phyloP scores from a whole-genome alignment of 2,329 filamentous ascomycete species.

The Hortaea sp. region DNA sequence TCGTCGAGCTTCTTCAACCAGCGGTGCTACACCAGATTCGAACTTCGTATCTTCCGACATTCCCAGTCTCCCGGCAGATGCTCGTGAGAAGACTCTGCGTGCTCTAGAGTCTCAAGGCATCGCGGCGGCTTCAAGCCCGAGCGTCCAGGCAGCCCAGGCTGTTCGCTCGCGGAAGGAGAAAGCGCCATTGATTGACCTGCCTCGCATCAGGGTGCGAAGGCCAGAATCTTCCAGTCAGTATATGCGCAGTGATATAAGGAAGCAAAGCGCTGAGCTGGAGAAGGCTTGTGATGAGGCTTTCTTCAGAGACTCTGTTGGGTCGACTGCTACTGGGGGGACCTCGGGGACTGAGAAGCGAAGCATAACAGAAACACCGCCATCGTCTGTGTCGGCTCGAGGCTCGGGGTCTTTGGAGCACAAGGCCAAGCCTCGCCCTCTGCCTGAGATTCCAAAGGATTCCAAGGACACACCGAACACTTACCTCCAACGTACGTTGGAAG shows the following conservation, averaged over 20 bases:
- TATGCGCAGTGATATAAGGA: constrained; percentile 68
- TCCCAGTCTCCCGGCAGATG: constrained; percentile 15
- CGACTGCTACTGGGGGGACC: constrained; percentile 35
- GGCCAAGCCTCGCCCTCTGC: constrained; percentile 31
- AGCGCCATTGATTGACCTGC: constrained; percentile 15
- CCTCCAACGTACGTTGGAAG: constrained; percentile 45
- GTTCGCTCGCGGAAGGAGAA: constrained; percentile 28
- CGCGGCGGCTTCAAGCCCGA: constrained; percentile 21
- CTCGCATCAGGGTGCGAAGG: constrained; percentile 27
- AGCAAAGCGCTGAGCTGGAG: constrained; percentile 75
- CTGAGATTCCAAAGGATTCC: constrained; percentile 35
- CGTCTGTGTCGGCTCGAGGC: constrained; percentile 31
- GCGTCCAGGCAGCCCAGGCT: constrained; percentile 18
- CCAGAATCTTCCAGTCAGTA: constrained; percentile 38
- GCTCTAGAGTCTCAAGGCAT: constrained; percentile 11
- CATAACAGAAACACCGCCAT: constrained; percentile 43
- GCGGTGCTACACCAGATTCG: constrained; percentile 27
- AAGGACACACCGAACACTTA: constrained; percentile 42
- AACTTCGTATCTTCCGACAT: constrained; percentile 15
- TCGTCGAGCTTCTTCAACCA: constrained; percentile 35
- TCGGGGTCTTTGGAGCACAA: constrained; percentile 16
- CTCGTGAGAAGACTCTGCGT: constrained; percentile 13
- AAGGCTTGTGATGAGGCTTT: constrained; percentile 91
- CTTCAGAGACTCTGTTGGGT: constrained; percentile 54
- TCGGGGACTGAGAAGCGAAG: constrained; percentile 31